Percentiles rank a stretch among this genome's conserved stretches.
These are phyloP conservation scores for Gaeumannomyces tritici DNA, from an alignment of 2,329 filamentous ascomycete species.

Conservation along the genomic window DNA sequence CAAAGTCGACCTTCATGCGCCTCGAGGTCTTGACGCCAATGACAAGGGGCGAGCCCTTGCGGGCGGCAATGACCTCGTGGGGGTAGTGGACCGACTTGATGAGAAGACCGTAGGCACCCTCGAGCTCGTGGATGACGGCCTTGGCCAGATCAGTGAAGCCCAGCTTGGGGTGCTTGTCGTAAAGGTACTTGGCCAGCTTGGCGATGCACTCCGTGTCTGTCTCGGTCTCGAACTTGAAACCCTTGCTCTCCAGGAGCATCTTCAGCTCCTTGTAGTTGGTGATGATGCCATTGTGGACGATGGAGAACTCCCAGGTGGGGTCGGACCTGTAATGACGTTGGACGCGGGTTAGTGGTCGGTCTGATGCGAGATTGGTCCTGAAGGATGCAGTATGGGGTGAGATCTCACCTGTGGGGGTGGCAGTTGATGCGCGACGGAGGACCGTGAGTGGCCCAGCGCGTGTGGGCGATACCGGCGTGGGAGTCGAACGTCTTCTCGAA, in stretches of 20 bases:
- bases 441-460: constrained; percentile 96
- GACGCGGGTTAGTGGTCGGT: not conserved
- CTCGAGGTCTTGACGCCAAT: constrained; percentile 94
- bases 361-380: not conserved
- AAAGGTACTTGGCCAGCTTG: constrained; percentile 96
- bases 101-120: constrained; percentile 93
- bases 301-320: constrained; percentile 86
- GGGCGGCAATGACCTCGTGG: constrained; percentile 93
- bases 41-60: constrained; percentile 95
- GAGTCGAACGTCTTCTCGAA: constrained; percentile 92
- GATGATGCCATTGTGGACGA: constrained; percentile 99
- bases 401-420: constrained; percentile 84
- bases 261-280: constrained; percentile 99
- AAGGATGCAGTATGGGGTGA: not conserved
- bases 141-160: constrained; percentile 96
- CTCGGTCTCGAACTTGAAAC: constrained; percentile 98
- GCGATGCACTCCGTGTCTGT: constrained; percentile 99
- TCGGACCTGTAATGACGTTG: constrained; percentile 61
- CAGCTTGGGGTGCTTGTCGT: constrained; percentile 86
- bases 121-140: constrained; percentile 95
- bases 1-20: constrained; percentile 99
- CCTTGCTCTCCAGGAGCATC: constrained; percentile 85
- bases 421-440: constrained; percentile 90
- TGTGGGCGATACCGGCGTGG: constrained; percentile 97
- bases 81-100: constrained; percentile 99